Conservation (phyloP, 2,329 filamentous ascomycete genomes). For the Colletotrichum graminicola region DNA sequence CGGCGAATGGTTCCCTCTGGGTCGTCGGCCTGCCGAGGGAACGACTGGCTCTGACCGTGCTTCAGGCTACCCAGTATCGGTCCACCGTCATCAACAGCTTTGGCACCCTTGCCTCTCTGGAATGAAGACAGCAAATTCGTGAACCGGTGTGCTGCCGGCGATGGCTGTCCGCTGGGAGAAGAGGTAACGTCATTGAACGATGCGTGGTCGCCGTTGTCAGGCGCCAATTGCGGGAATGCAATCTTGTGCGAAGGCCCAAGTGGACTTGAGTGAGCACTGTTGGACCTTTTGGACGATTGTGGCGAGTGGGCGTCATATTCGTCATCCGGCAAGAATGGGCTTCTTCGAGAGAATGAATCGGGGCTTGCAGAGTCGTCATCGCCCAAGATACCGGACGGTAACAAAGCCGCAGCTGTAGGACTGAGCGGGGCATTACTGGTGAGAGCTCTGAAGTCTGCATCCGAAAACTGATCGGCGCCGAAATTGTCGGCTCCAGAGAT, state of each 20-base stretch:
- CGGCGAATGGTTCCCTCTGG: constrained; percentile 67
- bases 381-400: constrained; percentile 77
- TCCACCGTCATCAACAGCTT: constrained; percentile 66
- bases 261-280: constrained; percentile 71
- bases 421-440: constrained; percentile 79
- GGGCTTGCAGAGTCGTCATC: constrained; percentile 71
- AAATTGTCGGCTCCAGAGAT: constrained; percentile 53
- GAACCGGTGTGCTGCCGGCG: constrained; percentile 53
- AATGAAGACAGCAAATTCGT: constrained; percentile 70
- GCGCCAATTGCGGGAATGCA: constrained; percentile 63
- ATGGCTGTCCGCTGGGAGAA: constrained; percentile 55
- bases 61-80: constrained; percentile 78
- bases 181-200: constrained; percentile 55
- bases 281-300: constrained; percentile 68
- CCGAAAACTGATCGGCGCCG: constrained; percentile 61
- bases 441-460: constrained; percentile 71
- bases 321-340: constrained; percentile 52
- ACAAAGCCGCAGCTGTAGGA: constrained; percentile 78
- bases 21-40: constrained; percentile 74
- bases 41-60: constrained; percentile 80
- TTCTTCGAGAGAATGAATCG: constrained; percentile 48
- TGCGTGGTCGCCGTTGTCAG: constrained; percentile 60
- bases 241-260: constrained; percentile 71
- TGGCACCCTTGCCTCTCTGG: constrained; percentile 72
- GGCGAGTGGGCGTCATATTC: constrained; percentile 70